Percentiles rank a stretch among this genome's conserved stretches.
Evolutionary conservation across 2,329 filamentous ascomycete species (phyloP).

Genomic region (Cryphonectria carpinicola): DNA sequence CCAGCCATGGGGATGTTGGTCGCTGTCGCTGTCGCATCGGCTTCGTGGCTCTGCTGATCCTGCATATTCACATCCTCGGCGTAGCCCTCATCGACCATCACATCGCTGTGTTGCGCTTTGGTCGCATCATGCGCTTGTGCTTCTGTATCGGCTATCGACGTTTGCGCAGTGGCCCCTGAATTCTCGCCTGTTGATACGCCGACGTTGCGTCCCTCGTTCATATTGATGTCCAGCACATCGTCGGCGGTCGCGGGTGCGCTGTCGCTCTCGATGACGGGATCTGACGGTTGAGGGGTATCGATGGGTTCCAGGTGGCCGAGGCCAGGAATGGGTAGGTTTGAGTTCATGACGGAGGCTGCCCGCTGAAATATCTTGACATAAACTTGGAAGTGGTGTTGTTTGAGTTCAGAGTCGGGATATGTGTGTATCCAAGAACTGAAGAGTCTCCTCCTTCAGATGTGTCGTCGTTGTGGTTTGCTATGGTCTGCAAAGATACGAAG

Average conservation of each 20-base stretch:
- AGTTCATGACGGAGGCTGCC: conserved; percentile 20
- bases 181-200: neutral
- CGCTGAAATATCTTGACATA: neutral
- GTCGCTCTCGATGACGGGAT: conserved; percentile 31
- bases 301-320: conserved; percentile 36
- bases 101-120: neutral
- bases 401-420: neutral
- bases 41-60: neutral
- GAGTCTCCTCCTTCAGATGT: neutral
- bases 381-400: too few species aligned
- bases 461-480: neutral
- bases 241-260: conserved; percentile 24
- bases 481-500: neutral
- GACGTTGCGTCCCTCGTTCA: conserved; percentile 8
- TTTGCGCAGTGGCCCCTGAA: neutral
- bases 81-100: neutral
- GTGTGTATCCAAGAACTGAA: neutral
- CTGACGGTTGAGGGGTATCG: conserved; percentile 31
- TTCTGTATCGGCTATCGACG: neutral
- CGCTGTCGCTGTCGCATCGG: neutral
- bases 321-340: conserved; percentile 36
- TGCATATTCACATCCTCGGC: conserved; percentile 19
- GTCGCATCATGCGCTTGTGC: neutral
- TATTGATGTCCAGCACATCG: conserved; percentile 10
- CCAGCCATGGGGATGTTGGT: neutral